A percentile compares a stretch with the other conserved stretches of the same genome.
Evolutionary conservation across 495 filamentous ascomycete genomes (phyloP).

Genomic region (Penicillium riverlandense): DNA sequence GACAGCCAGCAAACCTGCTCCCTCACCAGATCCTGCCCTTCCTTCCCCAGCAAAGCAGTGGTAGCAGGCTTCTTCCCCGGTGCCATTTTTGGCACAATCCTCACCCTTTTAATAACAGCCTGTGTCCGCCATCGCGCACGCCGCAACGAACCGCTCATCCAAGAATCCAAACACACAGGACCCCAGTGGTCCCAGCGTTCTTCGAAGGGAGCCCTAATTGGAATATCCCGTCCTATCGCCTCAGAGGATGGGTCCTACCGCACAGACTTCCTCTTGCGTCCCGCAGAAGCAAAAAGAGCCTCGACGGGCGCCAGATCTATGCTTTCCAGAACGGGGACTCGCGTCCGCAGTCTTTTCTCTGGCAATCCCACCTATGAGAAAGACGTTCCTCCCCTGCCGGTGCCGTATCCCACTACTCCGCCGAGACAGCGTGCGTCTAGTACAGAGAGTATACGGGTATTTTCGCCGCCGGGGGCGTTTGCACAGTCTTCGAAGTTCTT

Average conservation of each 20-base stretch:
- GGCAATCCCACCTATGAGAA: constrained; percentile 7
- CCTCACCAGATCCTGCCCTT: constrained; percentile 26
- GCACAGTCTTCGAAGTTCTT: constrained; percentile 18
- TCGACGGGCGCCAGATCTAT: constrained; percentile 24
- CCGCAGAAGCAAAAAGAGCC: constrained; percentile 13
- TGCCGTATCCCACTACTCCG: constrained; percentile 22
- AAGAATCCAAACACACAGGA: constrained; percentile 6
- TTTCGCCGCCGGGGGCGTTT: constrained; percentile 51
- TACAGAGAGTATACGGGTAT: constrained; percentile 63
- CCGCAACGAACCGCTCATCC: constrained; percentile 7
- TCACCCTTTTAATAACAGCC: constrained; percentile 35
- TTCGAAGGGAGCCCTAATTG: constrained; percentile 32
- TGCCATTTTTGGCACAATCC: constrained; percentile 44
- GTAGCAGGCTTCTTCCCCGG: constrained; percentile 60
- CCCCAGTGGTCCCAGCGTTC: constrained; percentile 28
- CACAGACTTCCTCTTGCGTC: constrained; percentile 51
- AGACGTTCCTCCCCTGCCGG: constrained; percentile 13
- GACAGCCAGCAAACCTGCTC: constrained; percentile 56
- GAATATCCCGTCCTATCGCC: constrained; percentile 52
- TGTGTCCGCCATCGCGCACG: constrained; percentile 25
- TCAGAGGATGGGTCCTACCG: constrained; percentile 41
- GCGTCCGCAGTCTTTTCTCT: constrained; percentile 32
- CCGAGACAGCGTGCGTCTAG: constrained; percentile 45
- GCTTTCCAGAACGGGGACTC: constrained; percentile 27
- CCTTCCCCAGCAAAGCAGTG: constrained; percentile 48